Evolutionary conservation across 1,284 basidiomycete genomes (phyloP), one percentile per base, ranked within the genome.

Genomic region (Apiotrichum montevideense): DNA sequence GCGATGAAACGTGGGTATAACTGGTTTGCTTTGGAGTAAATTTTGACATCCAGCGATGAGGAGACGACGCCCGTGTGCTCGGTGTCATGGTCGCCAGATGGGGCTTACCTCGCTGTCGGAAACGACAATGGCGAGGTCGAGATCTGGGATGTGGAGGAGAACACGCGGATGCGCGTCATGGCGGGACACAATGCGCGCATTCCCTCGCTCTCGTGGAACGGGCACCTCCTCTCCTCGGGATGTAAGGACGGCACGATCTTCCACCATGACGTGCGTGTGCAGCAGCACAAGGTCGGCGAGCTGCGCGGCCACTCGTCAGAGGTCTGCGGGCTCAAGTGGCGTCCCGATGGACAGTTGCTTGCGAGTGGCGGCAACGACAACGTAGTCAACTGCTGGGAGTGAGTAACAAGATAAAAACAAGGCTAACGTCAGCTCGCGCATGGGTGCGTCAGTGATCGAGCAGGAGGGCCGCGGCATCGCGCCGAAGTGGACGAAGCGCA

Each of bases 291-390:
- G 74, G 88, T 94, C 21, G 87, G 87, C 77, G 90, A 95, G 70
- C 79, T 96, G 40, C 76, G 87, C 3, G 93, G 92, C 0, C 94
- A 97, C 69, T 85, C 84, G 0, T 90, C 90, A 0, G 94, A 96
- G 72, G 89, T 96, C 14, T 76, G 74, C 54, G 76, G 77, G 40
- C 65, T 78, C 9, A 71, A 69, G 35, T 94, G 91, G 91, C 80
- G 91, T 44, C 70, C 79, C 2, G 90, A 91, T 63, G 90, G 89
- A 0, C 87, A 92, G 72, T 79, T 94, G n/a, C 81, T 97, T 35
- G 94, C 93, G 0, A 90, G 87, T 64, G 93, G 94, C 6, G 92
- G 91, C 0, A 96, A 97, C 73, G 94, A 97, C 75, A 96, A 97
- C 65, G 89, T 95, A 14, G 91, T 97, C 55, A 95, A 96, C 71